These are phyloP conservation scores for Solanum tarapatanum DNA, from an alignment of 257 asterid genomes.

Conservation along the genomic window DNA sequence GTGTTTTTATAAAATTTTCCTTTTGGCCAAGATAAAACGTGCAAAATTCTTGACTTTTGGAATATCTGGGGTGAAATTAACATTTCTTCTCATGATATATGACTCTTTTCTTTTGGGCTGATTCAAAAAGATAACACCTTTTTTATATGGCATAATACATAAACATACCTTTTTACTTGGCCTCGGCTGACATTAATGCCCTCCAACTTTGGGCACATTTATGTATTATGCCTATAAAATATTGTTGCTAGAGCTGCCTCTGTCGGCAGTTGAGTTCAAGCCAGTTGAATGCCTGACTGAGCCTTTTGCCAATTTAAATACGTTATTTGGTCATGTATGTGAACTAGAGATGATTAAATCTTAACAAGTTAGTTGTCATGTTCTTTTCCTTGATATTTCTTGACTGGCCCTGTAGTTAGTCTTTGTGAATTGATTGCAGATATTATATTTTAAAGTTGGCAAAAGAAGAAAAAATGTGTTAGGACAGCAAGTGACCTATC, in stretches of 20 bases:
- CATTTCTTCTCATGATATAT: not conserved
- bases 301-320: slow-evolving; percentile 51
- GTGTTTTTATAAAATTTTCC: not conserved
- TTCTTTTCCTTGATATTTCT: not conserved
- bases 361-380: not conserved
- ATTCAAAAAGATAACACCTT: slow-evolving; percentile 24
- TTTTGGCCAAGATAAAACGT: not conserved
- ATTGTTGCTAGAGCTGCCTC: not conserved
- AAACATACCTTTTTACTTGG: not conserved
- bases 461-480: not conserved
- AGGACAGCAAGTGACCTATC: not conserved
- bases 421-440: not conserved
- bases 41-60: not conserved
- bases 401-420: not conserved
- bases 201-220: not conserved
- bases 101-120: not conserved
- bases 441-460: not conserved
- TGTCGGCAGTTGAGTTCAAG: not conserved
- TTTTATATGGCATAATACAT: not conserved
- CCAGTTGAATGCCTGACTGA: not conserved
- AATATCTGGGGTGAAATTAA: not conserved
- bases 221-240: not conserved
- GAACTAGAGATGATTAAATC: not conserved
- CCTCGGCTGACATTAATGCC: not conserved
- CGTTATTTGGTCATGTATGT: slow-evolving; percentile 7